Percentiles rank a stretch among this genome's conserved stretches.
Evolutionary conservation across 345 rosid genomes (phyloP).

Genomic region (Rhizophora apiculata): DNA sequence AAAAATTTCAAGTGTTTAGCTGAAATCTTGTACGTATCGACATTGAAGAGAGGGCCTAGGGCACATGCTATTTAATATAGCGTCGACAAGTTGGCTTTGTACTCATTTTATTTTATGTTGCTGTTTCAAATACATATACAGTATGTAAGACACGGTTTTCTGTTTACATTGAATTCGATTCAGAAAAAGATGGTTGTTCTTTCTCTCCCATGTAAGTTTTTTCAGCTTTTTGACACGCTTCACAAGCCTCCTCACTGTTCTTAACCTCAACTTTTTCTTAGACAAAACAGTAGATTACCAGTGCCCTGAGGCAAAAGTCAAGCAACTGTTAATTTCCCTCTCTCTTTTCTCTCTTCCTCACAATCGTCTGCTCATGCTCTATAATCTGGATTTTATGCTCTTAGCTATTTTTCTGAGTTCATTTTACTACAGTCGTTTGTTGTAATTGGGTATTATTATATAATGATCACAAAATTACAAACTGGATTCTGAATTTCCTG

Average conservation of each 20-base stretch:
- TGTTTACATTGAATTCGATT: slow-evolving; percentile 25
- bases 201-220: slow-evolving; percentile 20
- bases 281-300: slow-evolving; percentile 16
- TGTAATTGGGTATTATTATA: background rate
- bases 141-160: slow-evolving; percentile 15
- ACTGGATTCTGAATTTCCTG: background rate
- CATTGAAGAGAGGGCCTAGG: too few relatives aligned
- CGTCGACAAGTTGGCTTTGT: too few relatives aligned
- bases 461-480: background rate
- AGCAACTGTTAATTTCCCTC: slow-evolving; percentile 2
- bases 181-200: background rate
- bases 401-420: too few relatives aligned
- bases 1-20: too few relatives aligned
- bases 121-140: too few relatives aligned
- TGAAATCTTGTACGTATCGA: too few relatives aligned
- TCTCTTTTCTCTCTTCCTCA: slow-evolving; percentile 16
- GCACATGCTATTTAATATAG: too few relatives aligned
- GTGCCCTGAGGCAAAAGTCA: slow-evolving; percentile 20
- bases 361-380: slow-evolving; percentile 4
- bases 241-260: slow-evolving; percentile 11
- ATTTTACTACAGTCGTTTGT: too few relatives aligned
- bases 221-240: slow-evolving; percentile 16
- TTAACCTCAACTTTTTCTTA: slow-evolving; percentile 16
- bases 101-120: too few relatives aligned
- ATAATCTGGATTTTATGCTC: too few relatives aligned